Conservation (phyloP, 2,329 filamentous ascomycete genomes). For the Beauveria sp. region DNA sequence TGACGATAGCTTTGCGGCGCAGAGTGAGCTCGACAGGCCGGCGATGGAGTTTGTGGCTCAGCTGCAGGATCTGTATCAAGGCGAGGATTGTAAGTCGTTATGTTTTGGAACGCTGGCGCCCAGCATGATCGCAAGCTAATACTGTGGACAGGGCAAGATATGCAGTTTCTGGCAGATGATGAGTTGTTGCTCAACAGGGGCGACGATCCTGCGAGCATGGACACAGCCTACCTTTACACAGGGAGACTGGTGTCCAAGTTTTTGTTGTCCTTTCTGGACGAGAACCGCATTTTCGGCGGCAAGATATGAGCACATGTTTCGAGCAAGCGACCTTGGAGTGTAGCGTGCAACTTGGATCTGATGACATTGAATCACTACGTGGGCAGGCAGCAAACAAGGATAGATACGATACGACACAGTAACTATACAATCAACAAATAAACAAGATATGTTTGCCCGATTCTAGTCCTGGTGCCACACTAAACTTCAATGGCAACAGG, state of each 20-base stretch:
- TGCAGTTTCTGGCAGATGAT: conserved; percentile 37
- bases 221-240: conserved; percentile 43
- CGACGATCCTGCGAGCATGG: conserved; percentile 38
- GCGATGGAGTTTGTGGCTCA: conserved; percentile 38
- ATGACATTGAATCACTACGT: background rate
- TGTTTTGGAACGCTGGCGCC: background rate
- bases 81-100: conserved; percentile 35
- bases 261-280: conserved; percentile 45
- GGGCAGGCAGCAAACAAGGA: background rate
- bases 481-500: conserved; percentile 48
- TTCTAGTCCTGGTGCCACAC: conserved; percentile 58
- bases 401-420: background rate
- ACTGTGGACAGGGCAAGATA: conserved; percentile 25
- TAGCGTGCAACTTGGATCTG: conserved; percentile 9
- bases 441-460: conserved; percentile 45
- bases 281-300: conserved; percentile 39
- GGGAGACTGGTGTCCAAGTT: conserved; percentile 48
- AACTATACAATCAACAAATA: background rate
- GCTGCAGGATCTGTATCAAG: conserved; percentile 37
- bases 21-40: conserved; percentile 38
- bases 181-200: conserved; percentile 38
- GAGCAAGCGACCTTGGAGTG: background rate
- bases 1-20: conserved; percentile 33
- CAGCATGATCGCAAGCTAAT: background rate
- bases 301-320: conserved; percentile 14